Evolutionary conservation across 169 alveolate species (phyloP).

Genomic region (Amoebophrya sp.): DNA sequence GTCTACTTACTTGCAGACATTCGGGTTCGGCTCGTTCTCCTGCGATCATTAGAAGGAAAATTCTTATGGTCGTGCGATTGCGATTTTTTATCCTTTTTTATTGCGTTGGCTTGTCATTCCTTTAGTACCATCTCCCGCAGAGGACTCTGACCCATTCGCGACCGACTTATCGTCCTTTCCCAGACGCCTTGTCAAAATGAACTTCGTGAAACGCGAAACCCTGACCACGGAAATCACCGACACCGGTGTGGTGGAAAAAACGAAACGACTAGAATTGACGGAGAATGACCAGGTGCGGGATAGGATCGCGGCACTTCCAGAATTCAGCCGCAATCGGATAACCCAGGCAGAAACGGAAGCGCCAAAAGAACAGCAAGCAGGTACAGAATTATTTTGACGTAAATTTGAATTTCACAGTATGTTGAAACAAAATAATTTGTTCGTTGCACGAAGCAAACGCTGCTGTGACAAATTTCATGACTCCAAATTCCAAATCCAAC

Average conservation of each 20-base stretch:
- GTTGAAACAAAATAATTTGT: background rate
- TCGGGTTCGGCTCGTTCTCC: too few species aligned
- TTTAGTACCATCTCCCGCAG: too few species aligned
- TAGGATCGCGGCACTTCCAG: background rate
- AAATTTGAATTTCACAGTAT: background rate
- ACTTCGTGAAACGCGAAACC: background rate
- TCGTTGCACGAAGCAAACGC: background rate
- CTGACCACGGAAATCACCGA: background rate
- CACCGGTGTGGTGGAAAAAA: background rate
- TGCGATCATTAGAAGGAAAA: too few species aligned
- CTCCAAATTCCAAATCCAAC: background rate
- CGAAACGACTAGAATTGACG: background rate
- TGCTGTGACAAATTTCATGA: background rate
- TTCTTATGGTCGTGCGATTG: too few species aligned
- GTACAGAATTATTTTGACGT: background rate
- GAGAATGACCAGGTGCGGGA: background rate
- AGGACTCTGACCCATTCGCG: too few species aligned
- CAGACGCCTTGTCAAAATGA: too few species aligned
- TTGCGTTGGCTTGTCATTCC: too few species aligned
- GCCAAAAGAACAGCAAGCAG: background rate
- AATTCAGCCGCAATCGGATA: background rate
- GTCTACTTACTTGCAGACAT: too few species aligned
- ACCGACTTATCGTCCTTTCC: too few species aligned
- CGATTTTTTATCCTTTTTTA: too few species aligned
- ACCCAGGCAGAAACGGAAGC: background rate